Base-by-base conservation (phyloP, 768 basidiomycete genomes). In the Boletus reticuloceps region DNA sequence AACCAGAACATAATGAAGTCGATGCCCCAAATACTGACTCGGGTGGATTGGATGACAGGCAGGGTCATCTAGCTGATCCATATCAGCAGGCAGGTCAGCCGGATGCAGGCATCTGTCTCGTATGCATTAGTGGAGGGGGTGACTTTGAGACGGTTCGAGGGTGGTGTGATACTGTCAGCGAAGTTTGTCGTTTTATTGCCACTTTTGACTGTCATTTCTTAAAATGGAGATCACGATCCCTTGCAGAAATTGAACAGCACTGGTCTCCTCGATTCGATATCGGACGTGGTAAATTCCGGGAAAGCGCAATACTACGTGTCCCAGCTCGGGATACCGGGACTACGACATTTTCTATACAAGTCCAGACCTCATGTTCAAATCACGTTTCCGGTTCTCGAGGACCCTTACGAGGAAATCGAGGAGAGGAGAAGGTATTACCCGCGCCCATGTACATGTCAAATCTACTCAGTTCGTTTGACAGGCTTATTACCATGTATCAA, bases 321-420 rank as follows among this genome's bases (percentile, higher is more conserved):
- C 4, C 86, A 89, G 51, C 73, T 98, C 12, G 83, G 84, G n/a
- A 87, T 96, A 59, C 93, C 93, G 4, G 94, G 94, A 3, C 73
- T 98, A 29, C 83, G 91, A 31, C 97, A 99, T 70, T 99, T 98
- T 67, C 74, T 98, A 46, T 98, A 98, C 77, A 98, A 98, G 74
- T 92, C 91, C 11, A 80, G 92, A 13, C 76, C 82, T 8, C 84
- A 91, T 63, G 94, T 99, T 19, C 97, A 99, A 67, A 80, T 96
- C 36, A 97, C 95, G 0, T 73, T 79, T 58, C 94, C 97, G 4
- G 68, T 72, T n/a, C 95, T 88, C 70, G 92, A 94, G 66, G 91
- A 90, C 17, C 90, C 89, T 7, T 96, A 97, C 62, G 83, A 87
- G 41, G 76, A 75, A 34, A 60, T 74, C 0, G 76, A 81, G 40